Evolutionary conservation across 2,329 filamentous ascomycete species (phyloP), one percentile per base, ranked within the genome.

Genomic region (Shiraia sp.): DNA sequence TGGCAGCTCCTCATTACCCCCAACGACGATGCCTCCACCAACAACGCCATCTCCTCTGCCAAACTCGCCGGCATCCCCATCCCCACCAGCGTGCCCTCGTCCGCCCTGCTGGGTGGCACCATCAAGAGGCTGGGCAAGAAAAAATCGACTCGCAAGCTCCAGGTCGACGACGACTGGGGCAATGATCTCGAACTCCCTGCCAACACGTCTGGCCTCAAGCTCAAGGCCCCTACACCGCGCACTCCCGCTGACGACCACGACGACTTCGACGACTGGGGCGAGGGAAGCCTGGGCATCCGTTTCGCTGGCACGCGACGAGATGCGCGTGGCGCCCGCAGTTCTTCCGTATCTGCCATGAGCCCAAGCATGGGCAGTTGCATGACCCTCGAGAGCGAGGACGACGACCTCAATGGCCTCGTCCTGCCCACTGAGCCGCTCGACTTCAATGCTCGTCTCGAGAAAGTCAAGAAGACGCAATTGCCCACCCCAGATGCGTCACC

Each of bases 281-380:
- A 97, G 71, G 91, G 90, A 40, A 96, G 91, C 66, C 77, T 96
- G 45, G 90, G 92, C 27, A 95, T 92, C 31, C 82, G 92, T 42
- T 92, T 91, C 71, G 91, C 88, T 27, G 92, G 92, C 31, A 96
- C 90, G 10, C 81, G 84, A 52, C 83, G 89, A 57, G 89, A 92
- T 60, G 80, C 79, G n/a, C 83, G 82, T 28, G 91, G 89, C 34
- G 84, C 85, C 59, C 84, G 89, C 59, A 93, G 89, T 73, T 96
- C 90, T 1, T 92, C 90, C 13, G 83, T 86, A 25, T 96, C 91
- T 27, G 88, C 89, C 19, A 80, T 96, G 67, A 97, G 92, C 63
- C 92, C 93, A 10, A 97, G 91, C 66, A 81, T 95, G 41, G 88
- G 90, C 14, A 97, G 92, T 69, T 93, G 88, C 51, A 84, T 95